These are phyloP conservation scores for Pseudisothecium myosuroides DNA, from an alignment of 225 moss, liverwort and hornwort genomes.

Conservation along the genomic window DNA sequence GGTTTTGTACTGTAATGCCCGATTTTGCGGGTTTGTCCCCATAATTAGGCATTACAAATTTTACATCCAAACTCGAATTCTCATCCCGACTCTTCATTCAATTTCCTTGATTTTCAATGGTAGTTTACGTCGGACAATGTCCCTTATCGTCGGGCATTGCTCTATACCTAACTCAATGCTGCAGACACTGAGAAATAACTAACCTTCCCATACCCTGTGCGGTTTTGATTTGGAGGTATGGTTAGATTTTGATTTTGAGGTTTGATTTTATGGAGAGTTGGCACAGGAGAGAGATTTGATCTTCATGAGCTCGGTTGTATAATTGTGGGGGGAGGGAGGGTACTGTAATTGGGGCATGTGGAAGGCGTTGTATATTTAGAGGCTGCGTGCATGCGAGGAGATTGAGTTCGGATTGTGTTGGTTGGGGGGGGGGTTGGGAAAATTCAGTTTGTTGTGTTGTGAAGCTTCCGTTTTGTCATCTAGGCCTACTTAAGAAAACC, in stretches of 20 bases:
- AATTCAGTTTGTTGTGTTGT: background rate
- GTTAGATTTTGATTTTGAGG: background rate
- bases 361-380: background rate
- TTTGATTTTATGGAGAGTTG: background rate
- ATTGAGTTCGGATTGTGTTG: background rate
- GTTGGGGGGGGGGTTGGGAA: background rate
- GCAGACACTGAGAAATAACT: background rate
- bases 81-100: no score
- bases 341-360: background rate
- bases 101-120: no score
- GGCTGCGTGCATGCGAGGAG: background rate
- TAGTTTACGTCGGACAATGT: no score
- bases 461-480: background rate
- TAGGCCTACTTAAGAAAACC: no score
- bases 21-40: no score
- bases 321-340: background rate
- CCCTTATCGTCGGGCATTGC: no score
- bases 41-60: no score
- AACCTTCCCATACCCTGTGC: background rate
- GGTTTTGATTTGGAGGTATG: background rate
- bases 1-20: no score
- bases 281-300: background rate
- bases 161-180: no score
- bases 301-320: fast-evolving
- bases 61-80: no score